Evolutionary conservation across 257 asterid species (phyloP).

Genomic region (Fraxinus excelsior): DNA sequence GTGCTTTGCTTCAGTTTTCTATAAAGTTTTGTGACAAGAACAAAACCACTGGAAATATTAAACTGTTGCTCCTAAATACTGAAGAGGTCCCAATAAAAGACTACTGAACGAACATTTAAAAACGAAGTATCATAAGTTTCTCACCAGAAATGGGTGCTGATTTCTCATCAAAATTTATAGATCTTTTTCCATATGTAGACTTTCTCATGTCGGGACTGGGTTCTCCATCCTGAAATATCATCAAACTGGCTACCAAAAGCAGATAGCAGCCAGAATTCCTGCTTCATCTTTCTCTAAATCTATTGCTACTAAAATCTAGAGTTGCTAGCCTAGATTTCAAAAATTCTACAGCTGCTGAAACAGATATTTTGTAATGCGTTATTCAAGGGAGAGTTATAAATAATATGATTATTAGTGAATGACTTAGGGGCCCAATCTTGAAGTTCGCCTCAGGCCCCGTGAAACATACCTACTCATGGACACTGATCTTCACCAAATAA

Average conservation of each 20-base stretch:
- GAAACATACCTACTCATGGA: too few relatives aligned
- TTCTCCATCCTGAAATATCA: slow-evolving; percentile 25
- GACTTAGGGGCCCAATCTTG: too few relatives aligned
- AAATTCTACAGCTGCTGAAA: slow-evolving; percentile 50
- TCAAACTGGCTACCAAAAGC: slow-evolving; percentile 33
- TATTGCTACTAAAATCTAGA: too few relatives aligned
- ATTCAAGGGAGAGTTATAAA: too few relatives aligned
- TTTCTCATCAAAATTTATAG: not conserved
- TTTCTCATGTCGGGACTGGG: slow-evolving; percentile 51
- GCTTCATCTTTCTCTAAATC: slow-evolving; percentile 45
- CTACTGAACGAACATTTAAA: not conserved
- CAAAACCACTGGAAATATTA: not conserved
- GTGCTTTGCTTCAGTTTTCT: not conserved
- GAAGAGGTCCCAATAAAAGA: not conserved
- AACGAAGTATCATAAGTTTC: slow-evolving; percentile 21
- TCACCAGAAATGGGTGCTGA: slow-evolving; percentile 26
- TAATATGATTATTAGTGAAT: too few relatives aligned
- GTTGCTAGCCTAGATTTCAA: slow-evolving; percentile 44
- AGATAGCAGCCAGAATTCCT: slow-evolving; percentile 41
- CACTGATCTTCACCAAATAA: too few relatives aligned
- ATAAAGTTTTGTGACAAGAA: not conserved
- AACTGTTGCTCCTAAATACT: too few relatives aligned
- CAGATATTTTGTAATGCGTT: too few relatives aligned
- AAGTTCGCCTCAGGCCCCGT: too few relatives aligned
- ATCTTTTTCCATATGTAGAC: not conserved